Evolutionary conservation across 495 filamentous ascomycete genomes (phyloP).

Genomic region (Letharia lupina): DNA sequence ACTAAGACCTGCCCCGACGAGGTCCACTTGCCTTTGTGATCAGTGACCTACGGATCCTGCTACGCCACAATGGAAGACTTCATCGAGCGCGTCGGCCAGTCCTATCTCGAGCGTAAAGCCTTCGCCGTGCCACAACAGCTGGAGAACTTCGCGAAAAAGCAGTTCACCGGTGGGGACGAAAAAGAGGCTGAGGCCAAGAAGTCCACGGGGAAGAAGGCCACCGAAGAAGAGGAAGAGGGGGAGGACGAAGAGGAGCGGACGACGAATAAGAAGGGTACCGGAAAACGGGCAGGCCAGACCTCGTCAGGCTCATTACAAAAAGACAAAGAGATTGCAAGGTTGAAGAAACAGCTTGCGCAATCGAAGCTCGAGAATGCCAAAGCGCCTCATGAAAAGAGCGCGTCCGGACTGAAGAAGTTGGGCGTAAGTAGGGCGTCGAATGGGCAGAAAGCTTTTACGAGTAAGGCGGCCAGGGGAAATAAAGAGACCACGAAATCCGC

Average conservation of each 20-base stretch:
- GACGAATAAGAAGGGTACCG: not conserved
- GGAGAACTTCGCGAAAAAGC: slow-evolving; percentile 22
- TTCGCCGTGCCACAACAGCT: slow-evolving; percentile 21
- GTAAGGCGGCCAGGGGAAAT: not conserved
- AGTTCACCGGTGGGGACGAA: slow-evolving; percentile 13
- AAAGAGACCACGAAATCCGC: not conserved
- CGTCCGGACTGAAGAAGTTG: not conserved
- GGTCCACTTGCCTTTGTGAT: not conserved
- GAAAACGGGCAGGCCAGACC: not conserved
- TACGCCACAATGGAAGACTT: slow-evolving; percentile 7
- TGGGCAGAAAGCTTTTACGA: not conserved
- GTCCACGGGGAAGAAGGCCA: not conserved
- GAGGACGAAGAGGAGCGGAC: not conserved
- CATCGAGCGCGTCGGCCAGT: slow-evolving; percentile 21
- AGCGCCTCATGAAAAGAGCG: not conserved
- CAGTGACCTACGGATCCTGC: not conserved
- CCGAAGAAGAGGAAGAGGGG: not conserved
- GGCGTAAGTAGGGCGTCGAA: slow-evolving; percentile 1
- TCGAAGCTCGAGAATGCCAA: slow-evolving; percentile 11
- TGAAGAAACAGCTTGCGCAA: slow-evolving; percentile 18
- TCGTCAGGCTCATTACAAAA: slow-evolving; percentile 10
- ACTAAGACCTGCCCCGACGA: not conserved
- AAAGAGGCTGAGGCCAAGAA: not conserved
- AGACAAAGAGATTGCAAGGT: slow-evolving; percentile 18
- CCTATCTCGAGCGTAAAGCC: slow-evolving; percentile 23